phyloP scores from a whole-genome alignment of 495 filamentous ascomycete genomes.

The Talaromyces trachyspermus region DNA sequence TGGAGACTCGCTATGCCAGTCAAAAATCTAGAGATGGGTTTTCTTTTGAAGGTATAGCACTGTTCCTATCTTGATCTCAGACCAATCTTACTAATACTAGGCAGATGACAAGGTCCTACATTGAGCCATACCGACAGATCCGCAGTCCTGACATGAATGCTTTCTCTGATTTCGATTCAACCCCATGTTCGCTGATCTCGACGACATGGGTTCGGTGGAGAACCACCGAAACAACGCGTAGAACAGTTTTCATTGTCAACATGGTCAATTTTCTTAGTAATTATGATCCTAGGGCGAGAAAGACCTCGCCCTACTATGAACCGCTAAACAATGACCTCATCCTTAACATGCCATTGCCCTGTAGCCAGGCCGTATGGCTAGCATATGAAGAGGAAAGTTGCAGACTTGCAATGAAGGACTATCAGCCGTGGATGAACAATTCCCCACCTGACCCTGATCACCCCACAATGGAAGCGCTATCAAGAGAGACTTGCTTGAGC shows the following conservation, averaged over 20 bases:
- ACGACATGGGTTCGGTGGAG: conserved; percentile 8
- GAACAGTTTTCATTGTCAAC: conserved; percentile 14
- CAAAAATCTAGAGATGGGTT: conserved; percentile 8
- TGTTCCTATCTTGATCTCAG: conserved; percentile 6
- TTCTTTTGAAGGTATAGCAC: conserved; percentile 14
- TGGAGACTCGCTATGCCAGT: conserved; percentile 9
- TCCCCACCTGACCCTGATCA: too few relatives aligned
- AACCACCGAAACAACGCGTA: conserved; percentile 10
- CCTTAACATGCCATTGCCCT: conserved; percentile 11
- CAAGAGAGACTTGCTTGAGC: too few relatives aligned
- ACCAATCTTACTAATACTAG: too few relatives aligned
- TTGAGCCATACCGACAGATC: too few relatives aligned
- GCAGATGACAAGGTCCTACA: too few relatives aligned
- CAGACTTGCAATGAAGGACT: too few relatives aligned
- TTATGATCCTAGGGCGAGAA: conserved; percentile 4
- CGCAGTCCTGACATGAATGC: too few relatives aligned
- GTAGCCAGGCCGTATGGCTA: conserved; percentile 8
- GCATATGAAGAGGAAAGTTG: too few relatives aligned
- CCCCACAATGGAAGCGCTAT: too few relatives aligned
- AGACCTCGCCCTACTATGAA: conserved; percentile 11
- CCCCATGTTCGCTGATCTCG: background rate
- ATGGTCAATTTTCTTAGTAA: conserved; percentile 11
- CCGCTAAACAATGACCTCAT: conserved; percentile 12
- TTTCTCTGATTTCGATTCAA: too few relatives aligned
- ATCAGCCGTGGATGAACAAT: too few relatives aligned